These are phyloP conservation scores for Setomelanomma holmii DNA, from an alignment of 2,329 filamentous ascomycete genomes.

Conservation along the genomic window DNA sequence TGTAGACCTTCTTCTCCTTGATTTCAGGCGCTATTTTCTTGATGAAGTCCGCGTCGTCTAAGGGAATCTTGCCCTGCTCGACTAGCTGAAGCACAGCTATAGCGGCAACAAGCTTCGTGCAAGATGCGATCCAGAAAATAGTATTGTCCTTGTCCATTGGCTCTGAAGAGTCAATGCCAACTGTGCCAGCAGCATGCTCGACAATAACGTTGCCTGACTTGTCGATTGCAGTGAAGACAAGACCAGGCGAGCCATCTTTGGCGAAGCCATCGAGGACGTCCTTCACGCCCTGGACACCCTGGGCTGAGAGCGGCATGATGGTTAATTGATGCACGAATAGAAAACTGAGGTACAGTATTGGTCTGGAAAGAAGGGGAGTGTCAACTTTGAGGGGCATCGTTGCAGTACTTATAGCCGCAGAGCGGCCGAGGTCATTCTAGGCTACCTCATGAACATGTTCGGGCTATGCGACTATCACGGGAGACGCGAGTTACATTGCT, in stretches of 20 bases:
- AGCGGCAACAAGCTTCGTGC: constrained; percentile 51
- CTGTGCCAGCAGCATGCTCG: constrained; percentile 52
- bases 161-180: constrained; percentile 50
- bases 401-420: not conserved
- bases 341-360: not conserved
- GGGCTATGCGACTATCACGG: no score
- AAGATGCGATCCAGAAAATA: constrained; percentile 65
- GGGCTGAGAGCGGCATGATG: constrained; percentile 39
- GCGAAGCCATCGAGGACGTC: constrained; percentile 42
- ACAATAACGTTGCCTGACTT: constrained; percentile 52
- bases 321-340: not conserved
- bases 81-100: constrained; percentile 46
- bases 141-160: constrained; percentile 65
- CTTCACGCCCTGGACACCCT: constrained; percentile 45
- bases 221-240: constrained; percentile 56
- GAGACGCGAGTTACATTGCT: not conserved
- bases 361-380: not conserved
- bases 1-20: constrained; percentile 51
- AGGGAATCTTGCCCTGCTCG: constrained; percentile 44
- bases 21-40: constrained; percentile 46
- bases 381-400: not conserved
- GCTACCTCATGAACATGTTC: no score
- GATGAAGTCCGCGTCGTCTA: constrained; percentile 44
- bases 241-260: constrained; percentile 49
- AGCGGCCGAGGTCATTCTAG: not conserved